Conservation (phyloP, 192 early-diverging fungal genomes). For the Allomyces macrogynus region DNA sequence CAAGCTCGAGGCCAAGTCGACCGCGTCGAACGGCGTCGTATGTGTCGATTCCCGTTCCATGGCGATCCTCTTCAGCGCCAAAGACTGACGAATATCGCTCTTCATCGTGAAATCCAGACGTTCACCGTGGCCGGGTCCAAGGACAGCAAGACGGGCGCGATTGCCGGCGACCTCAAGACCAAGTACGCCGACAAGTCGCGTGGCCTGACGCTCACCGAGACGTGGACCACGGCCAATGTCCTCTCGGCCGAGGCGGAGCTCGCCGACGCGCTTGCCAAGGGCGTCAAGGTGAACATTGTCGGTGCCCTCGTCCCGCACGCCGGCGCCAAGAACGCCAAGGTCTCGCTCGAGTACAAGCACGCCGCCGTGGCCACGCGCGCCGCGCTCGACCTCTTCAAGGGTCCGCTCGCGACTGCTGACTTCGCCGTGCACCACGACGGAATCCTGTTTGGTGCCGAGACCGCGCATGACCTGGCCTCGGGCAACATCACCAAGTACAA, state of each 20-base stretch:
- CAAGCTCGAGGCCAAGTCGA: slow-evolving; percentile 96
- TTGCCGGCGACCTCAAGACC: slow-evolving; percentile 91
- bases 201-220: slow-evolving; percentile 87
- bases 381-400: slow-evolving; percentile 83
- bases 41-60: slow-evolving; percentile 13
- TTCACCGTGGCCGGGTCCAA: slow-evolving; percentile 89
- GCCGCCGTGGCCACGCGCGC: slow-evolving; percentile 74
- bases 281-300: slow-evolving; percentile 80
- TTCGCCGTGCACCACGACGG: slow-evolving; percentile 77
- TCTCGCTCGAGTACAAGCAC: slow-evolving; percentile 89
- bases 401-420: slow-evolving; percentile 72
- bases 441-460: slow-evolving; percentile 76
- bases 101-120: slow-evolving; percentile 25
- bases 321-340: slow-evolving; percentile 58
- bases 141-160: slow-evolving; percentile 86
- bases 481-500: slow-evolving; percentile 78
- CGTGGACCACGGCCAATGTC: slow-evolving; percentile 89
- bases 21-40: slow-evolving; percentile 87
- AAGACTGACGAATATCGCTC: not conserved
- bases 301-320: slow-evolving; percentile 65
- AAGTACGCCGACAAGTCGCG: slow-evolving; percentile 90
- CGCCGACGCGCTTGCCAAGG: slow-evolving; percentile 81
- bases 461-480: slow-evolving; percentile 79
- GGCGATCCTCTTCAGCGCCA: not conserved
- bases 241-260: slow-evolving; percentile 82